A percentile compares a stretch with the other conserved stretches of the same genome.
phyloP scores from a whole-genome alignment of 1,284 basidiomycete genomes.

The Singerocomus rubriflavus region DNA sequence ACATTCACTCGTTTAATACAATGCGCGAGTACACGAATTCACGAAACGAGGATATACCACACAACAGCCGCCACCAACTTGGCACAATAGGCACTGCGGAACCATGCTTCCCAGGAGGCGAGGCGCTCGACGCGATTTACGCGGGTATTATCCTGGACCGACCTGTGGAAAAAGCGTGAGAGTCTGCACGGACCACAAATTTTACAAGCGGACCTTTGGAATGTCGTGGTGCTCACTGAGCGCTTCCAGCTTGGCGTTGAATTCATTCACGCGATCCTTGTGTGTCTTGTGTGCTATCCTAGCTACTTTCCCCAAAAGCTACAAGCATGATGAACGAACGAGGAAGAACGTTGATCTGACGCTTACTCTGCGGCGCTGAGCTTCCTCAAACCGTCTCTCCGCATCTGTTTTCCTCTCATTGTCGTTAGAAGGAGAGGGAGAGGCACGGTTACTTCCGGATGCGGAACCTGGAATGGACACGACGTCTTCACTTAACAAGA shows the following conservation, averaged over 20 bases:
- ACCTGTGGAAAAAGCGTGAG: slow-evolving; percentile 47
- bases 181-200: slow-evolving; percentile 25
- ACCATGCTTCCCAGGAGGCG: slow-evolving; percentile 1
- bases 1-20: slow-evolving; percentile 19
- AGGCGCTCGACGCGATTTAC: slow-evolving; percentile 25
- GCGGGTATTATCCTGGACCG: slow-evolving; percentile 65
- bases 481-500: slow-evolving; percentile 45
- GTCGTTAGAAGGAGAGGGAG: slow-evolving; percentile 47
- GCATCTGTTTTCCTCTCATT: slow-evolving; percentile 79
- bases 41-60: slow-evolving; percentile 12
- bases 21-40: slow-evolving; percentile 25
- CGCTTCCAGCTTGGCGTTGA: slow-evolving; percentile 85
- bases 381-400: slow-evolving; percentile 86
- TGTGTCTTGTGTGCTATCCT: slow-evolving; percentile 86
- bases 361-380: slow-evolving; percentile 78
- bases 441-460: slow-evolving; percentile 55
- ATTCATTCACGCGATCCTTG: slow-evolving; percentile 92
- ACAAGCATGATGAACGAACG: slow-evolving; percentile 8
- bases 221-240: slow-evolving; percentile 94
- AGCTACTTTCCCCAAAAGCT: slow-evolving; percentile 81
- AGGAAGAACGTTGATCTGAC: neutral
- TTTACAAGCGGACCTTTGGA: slow-evolving; percentile 63
- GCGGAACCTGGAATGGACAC: slow-evolving; percentile 42
- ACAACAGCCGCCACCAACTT: slow-evolving; percentile 17
- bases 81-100: slow-evolving; percentile 12